phyloP scores from a whole-genome alignment of 345 rosid genomes.

The Pugionium dolabratum region DNA sequence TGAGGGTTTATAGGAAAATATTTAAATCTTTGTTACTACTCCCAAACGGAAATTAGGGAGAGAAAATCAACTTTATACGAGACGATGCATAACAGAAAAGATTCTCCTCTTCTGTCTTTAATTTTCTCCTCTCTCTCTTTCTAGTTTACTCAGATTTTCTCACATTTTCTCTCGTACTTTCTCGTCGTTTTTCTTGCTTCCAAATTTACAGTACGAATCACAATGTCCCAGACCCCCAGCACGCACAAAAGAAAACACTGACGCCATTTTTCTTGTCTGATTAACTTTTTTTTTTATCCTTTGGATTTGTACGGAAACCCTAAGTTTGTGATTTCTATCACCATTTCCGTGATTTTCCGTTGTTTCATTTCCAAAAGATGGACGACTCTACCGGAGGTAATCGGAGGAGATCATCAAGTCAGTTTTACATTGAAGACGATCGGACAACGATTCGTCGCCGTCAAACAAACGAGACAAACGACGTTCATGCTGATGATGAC shows the following conservation, averaged over 20 bases:
- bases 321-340: neutral
- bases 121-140: neutral
- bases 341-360: neutral
- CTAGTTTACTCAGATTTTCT: neutral
- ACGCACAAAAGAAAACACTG: neutral
- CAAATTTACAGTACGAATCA: neutral
- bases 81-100: neutral
- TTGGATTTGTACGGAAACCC: conserved; percentile 9
- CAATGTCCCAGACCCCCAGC: neutral
- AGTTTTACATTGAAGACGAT: neutral
- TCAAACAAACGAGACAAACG: conserved; percentile 4
- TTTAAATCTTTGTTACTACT: too few species aligned
- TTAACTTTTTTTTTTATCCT: conserved; percentile 6
- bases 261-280: conserved; percentile 1
- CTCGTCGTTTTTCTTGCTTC: neutral
- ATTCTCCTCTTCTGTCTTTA: neutral
- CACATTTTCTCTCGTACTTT: neutral
- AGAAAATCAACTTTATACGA: too few species aligned
- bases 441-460: conserved; percentile 7
- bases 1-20: too few species aligned
- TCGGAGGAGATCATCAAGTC: neutral
- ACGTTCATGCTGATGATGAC: neutral
- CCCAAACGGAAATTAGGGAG: too few species aligned
- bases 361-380: conserved; percentile 10
- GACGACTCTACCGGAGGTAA: neutral